These are phyloP conservation scores for Pigoraptor vietnamica DNA, from an alignment of 78 protist species.

Conservation along the genomic window DNA sequence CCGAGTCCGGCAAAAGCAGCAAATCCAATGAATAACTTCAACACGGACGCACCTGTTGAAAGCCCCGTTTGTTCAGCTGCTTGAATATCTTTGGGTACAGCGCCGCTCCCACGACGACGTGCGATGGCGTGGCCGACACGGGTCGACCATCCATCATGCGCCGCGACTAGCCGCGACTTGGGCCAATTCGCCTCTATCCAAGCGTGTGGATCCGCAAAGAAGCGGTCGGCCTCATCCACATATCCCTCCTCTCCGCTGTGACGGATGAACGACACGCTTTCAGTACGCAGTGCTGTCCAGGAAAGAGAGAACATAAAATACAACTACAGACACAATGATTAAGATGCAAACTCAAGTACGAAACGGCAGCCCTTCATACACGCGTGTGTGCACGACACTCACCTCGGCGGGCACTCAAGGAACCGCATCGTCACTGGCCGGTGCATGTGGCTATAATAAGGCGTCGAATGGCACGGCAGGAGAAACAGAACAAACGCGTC, in stretches of 20 bases:
- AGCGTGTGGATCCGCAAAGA: not conserved
- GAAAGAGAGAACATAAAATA: no score
- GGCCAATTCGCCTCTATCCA: not conserved
- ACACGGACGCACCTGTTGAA: not conserved
- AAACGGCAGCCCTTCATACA: no score
- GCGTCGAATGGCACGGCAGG: conserved; percentile 74
- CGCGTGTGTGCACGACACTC: not conserved
- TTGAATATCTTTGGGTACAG: not conserved
- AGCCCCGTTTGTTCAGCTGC: not conserved
- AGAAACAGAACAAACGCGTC: conserved; percentile 37
- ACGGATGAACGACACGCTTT: no score
- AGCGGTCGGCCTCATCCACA: not conserved
- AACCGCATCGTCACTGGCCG: not conserved
- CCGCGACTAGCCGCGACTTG: not conserved
- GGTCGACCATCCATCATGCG: not conserved
- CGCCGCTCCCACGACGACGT: not conserved
- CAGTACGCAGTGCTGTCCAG: no score
- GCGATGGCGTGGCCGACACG: not conserved
- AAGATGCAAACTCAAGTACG: no score
- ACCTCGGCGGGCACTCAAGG: conserved; percentile 5
- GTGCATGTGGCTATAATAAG: conserved; percentile 58
- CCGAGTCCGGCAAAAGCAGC: no score
- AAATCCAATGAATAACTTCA: no score
- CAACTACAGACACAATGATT: no score
- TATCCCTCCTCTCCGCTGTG: not conserved